Base-by-base conservation (phyloP, 345 rosid species). In the Hirschfeldia incana region DNA sequence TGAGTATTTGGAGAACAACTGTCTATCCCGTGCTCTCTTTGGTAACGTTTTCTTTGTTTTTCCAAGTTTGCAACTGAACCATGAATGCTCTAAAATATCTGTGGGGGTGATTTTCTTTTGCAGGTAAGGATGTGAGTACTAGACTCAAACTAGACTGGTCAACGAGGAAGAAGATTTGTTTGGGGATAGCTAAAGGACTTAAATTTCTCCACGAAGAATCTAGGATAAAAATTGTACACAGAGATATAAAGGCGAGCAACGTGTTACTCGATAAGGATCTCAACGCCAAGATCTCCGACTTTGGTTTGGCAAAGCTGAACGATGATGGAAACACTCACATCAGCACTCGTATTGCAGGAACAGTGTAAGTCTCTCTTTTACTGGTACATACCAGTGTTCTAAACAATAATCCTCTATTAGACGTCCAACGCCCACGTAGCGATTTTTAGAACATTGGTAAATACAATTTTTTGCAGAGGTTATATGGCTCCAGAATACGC, bases 241-340 rank as follows among this genome's bases (percentile, higher is more conserved):
- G 98, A 81, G 98, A 94, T 87, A 92, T 92, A 68, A 94, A 94
- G 88, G 86, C 94, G 5, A 90, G 97, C 84, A 92, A 94, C 42
- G 94, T 94, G 74, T 84, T 94, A 78, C 94, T 94, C 29, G 97
- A 94, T 67, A 90, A 89, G 83, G 86, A 91, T 79, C 84, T 91
- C 36, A 88, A 87, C 71, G 90, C 98, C 2, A 94, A 94, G 80
- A 94, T 94, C 75, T 94, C 98, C 30, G 97, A 94, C 78, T 94
- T 94, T 73, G 98, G 98, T 77, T 70, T 94, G 79, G 97, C 98
- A 16, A 94, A 90, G 89, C 87, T 94, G 5, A 85, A 85, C 46
- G 95, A 94, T 74, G 98, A 90, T 74, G 97, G 85, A 37, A 83
- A 87, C 74, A 88, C 93, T 65, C 98, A 94, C 85, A 89, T 92